phyloP scores from a whole-genome alignment of 352 stramenopile genomes.

The Phytophthora fragariae region DNA sequence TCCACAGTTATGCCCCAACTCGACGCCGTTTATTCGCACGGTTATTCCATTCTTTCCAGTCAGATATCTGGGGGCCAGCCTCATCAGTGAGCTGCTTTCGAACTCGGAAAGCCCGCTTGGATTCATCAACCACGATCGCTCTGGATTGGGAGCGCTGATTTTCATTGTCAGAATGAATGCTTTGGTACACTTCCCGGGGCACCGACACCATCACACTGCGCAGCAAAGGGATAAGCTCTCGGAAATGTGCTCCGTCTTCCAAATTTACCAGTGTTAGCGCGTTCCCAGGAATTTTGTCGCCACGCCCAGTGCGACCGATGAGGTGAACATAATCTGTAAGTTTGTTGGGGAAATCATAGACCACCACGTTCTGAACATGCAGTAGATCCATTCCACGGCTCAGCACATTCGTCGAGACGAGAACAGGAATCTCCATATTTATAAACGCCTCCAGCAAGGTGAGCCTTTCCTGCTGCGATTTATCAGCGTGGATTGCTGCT shows the following conservation, averaged over 20 bases:
- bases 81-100: conserved; percentile 32
- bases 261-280: conserved; percentile 59
- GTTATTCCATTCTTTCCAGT: conserved; percentile 52
- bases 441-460: conserved; percentile 67
- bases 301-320: conserved; percentile 58
- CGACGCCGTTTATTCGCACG: conserved; percentile 35
- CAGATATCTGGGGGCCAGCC: conserved; percentile 6
- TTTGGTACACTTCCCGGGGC: conserved; percentile 55
- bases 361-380: conserved; percentile 69
- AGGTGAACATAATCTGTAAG: conserved; percentile 75
- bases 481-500: conserved; percentile 70
- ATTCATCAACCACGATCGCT: conserved; percentile 46
- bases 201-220: conserved; percentile 39
- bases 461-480: conserved; percentile 65
- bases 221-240: conserved; percentile 48
- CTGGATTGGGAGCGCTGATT: conserved; percentile 21
- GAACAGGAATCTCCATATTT: conserved; percentile 48
- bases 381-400: conserved; percentile 77
- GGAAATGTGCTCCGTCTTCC: conserved; percentile 50
- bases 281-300: conserved; percentile 25
- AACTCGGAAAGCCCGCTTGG: conserved; percentile 58
- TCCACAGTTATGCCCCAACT: neutral
- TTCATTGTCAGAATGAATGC: conserved; percentile 35
- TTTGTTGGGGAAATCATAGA: conserved; percentile 76
- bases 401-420: conserved; percentile 79